Evolutionary conservation across 768 basidiomycete genomes (phyloP).

Genomic region (Pleurotus djamor): DNA sequence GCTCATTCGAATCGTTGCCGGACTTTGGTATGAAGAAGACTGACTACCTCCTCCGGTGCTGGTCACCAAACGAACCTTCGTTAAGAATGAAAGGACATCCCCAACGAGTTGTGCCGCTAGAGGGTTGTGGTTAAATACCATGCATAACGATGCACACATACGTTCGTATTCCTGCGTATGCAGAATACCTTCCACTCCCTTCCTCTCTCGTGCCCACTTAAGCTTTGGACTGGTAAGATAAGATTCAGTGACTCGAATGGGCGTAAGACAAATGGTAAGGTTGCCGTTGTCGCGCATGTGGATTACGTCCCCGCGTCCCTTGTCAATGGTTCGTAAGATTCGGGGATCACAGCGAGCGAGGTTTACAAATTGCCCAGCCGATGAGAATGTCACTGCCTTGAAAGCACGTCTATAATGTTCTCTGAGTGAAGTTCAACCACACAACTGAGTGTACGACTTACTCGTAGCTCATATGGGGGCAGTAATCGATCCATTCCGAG

Average conservation of each 20-base stretch:
- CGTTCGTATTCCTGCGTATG: background rate
- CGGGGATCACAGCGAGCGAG: no score
- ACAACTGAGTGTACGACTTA: background rate
- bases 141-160: background rate
- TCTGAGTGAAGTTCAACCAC: no score
- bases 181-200: background rate
- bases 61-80: no score
- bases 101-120: background rate
- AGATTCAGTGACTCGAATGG: background rate
- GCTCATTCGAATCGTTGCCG: no score
- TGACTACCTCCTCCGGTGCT: no score
- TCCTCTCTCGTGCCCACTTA: background rate
- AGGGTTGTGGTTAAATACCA: background rate
- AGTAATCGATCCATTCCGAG: background rate
- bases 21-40: no score
- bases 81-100: no score
- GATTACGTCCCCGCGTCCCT: no score
- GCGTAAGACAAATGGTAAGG: background rate
- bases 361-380: background rate
- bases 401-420: background rate
- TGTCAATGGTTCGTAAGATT: no score
- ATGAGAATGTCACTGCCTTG: background rate
- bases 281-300: no score
- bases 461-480: background rate
- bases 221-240: background rate